These are phyloP conservation scores for Ilyonectria robusta DNA, from an alignment of 2,329 filamentous ascomycete genomes.

Conservation along the genomic window DNA sequence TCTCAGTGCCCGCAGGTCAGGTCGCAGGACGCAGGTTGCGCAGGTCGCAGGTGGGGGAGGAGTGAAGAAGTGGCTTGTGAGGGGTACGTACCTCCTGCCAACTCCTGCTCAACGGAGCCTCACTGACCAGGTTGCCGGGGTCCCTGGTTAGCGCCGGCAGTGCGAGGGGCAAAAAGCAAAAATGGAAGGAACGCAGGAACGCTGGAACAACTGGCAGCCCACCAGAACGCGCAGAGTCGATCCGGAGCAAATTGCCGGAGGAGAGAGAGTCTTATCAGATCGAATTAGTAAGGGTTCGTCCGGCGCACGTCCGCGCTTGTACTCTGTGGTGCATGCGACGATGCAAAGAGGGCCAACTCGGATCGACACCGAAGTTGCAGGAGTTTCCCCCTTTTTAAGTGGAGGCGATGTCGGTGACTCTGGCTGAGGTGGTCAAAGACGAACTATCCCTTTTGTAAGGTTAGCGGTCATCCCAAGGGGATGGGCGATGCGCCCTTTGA, in stretches of 20 bases:
- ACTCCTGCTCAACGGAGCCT: background rate
- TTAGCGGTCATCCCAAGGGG: background rate
- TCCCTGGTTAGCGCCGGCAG: conserved; percentile 28
- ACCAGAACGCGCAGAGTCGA: background rate
- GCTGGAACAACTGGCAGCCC: background rate
- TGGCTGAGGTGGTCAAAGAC: background rate
- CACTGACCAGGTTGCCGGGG: background rate
- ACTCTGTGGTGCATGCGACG: background rate
- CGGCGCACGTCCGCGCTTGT: background rate
- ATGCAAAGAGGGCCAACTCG: background rate
- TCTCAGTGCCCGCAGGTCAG: background rate
- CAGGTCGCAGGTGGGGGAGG: background rate
- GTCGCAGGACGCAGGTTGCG: background rate
- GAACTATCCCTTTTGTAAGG: background rate
- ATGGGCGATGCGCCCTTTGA: background rate
- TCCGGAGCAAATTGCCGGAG: background rate
- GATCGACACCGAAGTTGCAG: background rate
- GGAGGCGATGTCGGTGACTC: background rate
- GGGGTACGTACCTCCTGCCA: conserved; percentile 5
- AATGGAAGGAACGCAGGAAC: background rate
- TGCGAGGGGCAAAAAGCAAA: conserved; percentile 15
- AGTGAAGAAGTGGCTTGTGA: background rate
- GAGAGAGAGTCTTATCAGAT: background rate
- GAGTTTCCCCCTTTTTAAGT: background rate
- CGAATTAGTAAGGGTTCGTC: background rate